Evolutionary conservation across 495 filamentous ascomycete species (phyloP).

Genomic region (Hyaloscypha bicolor): DNA sequence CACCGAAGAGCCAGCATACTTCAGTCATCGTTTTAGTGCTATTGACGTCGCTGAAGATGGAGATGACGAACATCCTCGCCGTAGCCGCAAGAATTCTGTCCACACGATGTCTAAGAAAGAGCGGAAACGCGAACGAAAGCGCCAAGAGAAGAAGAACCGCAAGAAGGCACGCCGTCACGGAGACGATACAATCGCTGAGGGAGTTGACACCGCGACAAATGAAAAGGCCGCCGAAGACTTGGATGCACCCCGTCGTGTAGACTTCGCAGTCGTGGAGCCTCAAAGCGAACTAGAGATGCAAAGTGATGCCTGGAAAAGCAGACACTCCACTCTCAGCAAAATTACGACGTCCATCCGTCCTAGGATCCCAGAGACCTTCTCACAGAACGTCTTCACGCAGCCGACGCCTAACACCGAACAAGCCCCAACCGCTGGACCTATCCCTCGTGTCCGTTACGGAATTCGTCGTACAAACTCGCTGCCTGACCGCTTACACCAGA

Average conservation of each 20-base stretch:
- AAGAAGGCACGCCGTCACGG: conserved; percentile 36
- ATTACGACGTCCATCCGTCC: conserved; percentile 42
- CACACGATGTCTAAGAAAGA: conserved; percentile 31
- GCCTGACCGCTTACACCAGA: conserved; percentile 66
- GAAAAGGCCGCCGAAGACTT: conserved; percentile 27
- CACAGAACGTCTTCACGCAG: conserved; percentile 62
- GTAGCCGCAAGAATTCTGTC: conserved; percentile 27
- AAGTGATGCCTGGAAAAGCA: conserved; percentile 37
- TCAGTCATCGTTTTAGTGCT: conserved; percentile 24
- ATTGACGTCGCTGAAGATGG: conserved; percentile 30
- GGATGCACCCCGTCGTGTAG: conserved; percentile 36
- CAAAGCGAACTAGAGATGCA: conserved; percentile 17
- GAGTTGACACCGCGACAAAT: conserved; percentile 17
- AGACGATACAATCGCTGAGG: conserved; percentile 19
- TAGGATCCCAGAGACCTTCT: conserved; percentile 59
- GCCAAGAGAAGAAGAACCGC: conserved; percentile 42
- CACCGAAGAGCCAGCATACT: conserved; percentile 11
- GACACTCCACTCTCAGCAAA: conserved; percentile 48
- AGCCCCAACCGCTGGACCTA: conserved; percentile 39
- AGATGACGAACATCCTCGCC: conserved; percentile 28
- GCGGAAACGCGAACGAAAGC: conserved; percentile 36
- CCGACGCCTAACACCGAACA: conserved; percentile 12
- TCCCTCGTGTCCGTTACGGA: conserved; percentile 56
- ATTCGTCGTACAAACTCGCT: conserved; percentile 80
- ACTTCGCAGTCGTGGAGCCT: conserved; percentile 37